Conservation (phyloP, 768 basidiomycete species). For the Agaricus subrufescens region DNA sequence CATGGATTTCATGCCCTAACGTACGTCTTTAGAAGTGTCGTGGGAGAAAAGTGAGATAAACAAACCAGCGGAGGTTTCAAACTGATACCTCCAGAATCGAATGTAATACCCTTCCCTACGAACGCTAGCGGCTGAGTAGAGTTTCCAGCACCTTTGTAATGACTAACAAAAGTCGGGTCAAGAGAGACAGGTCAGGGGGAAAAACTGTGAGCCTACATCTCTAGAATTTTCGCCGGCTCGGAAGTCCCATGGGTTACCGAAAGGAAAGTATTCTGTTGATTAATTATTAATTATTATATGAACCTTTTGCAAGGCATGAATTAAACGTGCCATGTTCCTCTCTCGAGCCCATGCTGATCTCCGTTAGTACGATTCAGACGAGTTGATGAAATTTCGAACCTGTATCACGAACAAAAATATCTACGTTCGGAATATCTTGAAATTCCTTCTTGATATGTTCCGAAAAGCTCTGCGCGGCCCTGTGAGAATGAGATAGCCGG, state of each 20-base stretch:
- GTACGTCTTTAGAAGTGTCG: neutral
- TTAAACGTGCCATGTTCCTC: slow-evolving; percentile 69
- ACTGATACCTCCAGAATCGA: slow-evolving; percentile 86
- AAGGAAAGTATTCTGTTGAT: slow-evolving; percentile 72
- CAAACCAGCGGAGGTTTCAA: slow-evolving; percentile 70
- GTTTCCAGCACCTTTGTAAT: slow-evolving; percentile 73
- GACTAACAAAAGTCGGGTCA: slow-evolving; percentile 32
- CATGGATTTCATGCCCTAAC: slow-evolving; percentile 78
- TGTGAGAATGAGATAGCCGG: neutral
- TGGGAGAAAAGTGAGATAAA: slow-evolving; percentile 9
- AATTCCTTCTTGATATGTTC: slow-evolving; percentile 70
- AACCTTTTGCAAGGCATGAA: neutral
- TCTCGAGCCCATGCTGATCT: slow-evolving; percentile 69
- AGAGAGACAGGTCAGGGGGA: too few relatives aligned
- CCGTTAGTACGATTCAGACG: neutral
- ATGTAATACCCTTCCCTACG: slow-evolving; percentile 89
- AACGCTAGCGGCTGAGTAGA: slow-evolving; percentile 62
- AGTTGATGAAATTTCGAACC: slow-evolving; percentile 34
- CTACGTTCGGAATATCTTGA: slow-evolving; percentile 57
- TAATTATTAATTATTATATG: neutral
- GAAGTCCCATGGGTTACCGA: slow-evolving; percentile 80
- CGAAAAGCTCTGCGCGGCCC: slow-evolving; percentile 51
- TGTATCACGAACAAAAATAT: slow-evolving; percentile 69
- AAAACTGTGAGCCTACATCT: slow-evolving; percentile 49
- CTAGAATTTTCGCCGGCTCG: slow-evolving; percentile 83